Evolutionary conservation across 352 stramenopile species (phyloP), one percentile per base, ranked within the genome.

Genomic region (Chrysophaeum taylorii): DNA sequence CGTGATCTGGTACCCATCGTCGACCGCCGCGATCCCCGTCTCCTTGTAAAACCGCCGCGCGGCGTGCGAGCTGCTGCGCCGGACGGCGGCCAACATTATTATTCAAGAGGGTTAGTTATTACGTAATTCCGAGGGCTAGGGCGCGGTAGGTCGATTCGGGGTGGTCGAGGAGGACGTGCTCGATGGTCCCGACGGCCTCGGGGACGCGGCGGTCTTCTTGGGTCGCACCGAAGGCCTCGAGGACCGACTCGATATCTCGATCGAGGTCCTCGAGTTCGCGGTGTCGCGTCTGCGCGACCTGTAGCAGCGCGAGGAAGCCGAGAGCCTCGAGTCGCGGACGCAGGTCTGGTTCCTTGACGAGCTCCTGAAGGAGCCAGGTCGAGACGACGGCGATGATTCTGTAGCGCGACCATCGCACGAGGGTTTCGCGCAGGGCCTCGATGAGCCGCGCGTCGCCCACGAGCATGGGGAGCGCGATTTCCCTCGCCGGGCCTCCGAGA

Each of bases 1-100:
- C 35, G 80, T 86, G 21, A 88, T 72, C 31, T 73, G 77, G 70
- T 79, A 78, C 80, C 81, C 86, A 45, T 33, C 38, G 69, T n/a
- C 38, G 2, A n/a, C 70, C 9, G 68, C 21, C 45, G 60, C 69
- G n/a, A 63, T 33, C 15, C 7, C 33, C 2, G n/a, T 23, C 15
- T 23, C 9, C 7, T 63, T 33, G 52, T 63, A 63, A 33, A 63
- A 63, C 27, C 52, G 52, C 48, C 12, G 21, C 39, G 39, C 39
- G 39, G n/a, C n/a, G n/a, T n/a, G n/a, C n/a, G n/a, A n/a, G n/a
- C n/a, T n/a, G n/a, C n/a, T n/a, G n/a, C n/a, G n/a, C n/a, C n/a
- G n/a, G n/a, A n/a, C n/a, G n/a, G n/a, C n/a, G n/a, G n/a, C n/a
- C n/a, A n/a, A n/a, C n/a, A n/a, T n/a, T n/a, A n/a, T n/a, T n/a